Percentiles rank a stretch among this genome's conserved stretches.
These are phyloP conservation scores for Candida sanyaensis DNA, from an alignment of 1,139 yeast genomes.

Conservation along the genomic window DNA sequence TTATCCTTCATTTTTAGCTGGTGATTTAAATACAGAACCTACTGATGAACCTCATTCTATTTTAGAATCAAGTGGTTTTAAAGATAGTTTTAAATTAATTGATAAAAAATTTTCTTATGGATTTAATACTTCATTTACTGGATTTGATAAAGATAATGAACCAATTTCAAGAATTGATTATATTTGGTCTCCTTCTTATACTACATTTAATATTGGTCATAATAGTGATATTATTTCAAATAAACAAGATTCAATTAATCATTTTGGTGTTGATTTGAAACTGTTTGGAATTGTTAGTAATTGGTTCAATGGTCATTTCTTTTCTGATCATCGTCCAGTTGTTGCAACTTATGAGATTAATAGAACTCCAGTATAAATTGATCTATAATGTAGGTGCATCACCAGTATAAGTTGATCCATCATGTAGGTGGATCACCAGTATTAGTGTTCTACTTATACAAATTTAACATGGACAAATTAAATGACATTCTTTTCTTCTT, in stretches of 20 bases:
- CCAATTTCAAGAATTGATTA: conserved; percentile 46
- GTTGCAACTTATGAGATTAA: conserved; percentile 20
- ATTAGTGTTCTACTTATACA: too few relatives aligned
- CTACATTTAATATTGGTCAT: conserved; percentile 9
- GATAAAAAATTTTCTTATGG: conserved; percentile 36
- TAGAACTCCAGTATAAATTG: not conserved
- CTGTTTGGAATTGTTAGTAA: conserved; percentile 47
- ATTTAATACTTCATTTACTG: conserved; percentile 46
- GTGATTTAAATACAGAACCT: conserved; percentile 60
- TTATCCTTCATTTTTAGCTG: conserved; percentile 45
- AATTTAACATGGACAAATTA: not conserved
- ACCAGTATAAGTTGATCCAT: too few relatives aligned
- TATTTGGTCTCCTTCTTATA: conserved; percentile 39
- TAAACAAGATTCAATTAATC: conserved; percentile 6
- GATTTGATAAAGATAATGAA: conserved; percentile 34
- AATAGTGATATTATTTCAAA: not conserved
- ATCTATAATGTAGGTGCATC: too few relatives aligned
- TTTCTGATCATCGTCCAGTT: conserved; percentile 26
- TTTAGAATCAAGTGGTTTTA: conserved; percentile 33
- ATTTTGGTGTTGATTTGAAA: conserved; percentile 17
- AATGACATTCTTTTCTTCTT: too few relatives aligned
- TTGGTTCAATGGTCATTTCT: conserved; percentile 34
- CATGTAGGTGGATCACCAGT: too few relatives aligned
- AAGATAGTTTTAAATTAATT: conserved; percentile 30
- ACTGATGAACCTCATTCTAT: conserved; percentile 49